phyloP scores from a whole-genome alignment of 2,329 filamentous ascomycete species.

The Aureobasidium vineae region DNA sequence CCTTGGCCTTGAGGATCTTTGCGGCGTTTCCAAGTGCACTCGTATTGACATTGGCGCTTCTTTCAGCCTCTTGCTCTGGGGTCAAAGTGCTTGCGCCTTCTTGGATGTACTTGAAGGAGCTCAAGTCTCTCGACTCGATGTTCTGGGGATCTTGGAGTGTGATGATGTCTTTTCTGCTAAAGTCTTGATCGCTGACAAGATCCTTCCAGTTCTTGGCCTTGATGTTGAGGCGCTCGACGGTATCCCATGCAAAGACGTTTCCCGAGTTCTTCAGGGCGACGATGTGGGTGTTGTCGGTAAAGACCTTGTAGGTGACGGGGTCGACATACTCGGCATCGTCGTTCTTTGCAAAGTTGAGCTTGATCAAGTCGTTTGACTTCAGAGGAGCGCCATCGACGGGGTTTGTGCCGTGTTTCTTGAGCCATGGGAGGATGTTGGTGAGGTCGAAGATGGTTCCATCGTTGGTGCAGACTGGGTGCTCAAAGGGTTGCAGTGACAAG shows the following conservation, averaged over 20 bases:
- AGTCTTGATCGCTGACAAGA: constrained; percentile 81
- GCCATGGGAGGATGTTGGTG: constrained; percentile 90
- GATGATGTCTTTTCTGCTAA: constrained; percentile 87
- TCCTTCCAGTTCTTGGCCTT: constrained; percentile 97
- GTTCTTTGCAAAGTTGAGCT: constrained; percentile 89
- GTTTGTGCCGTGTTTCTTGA: constrained; percentile 90
- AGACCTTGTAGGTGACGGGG: constrained; percentile 94
- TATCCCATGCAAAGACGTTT: constrained; percentile 97
- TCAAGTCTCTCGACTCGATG: constrained; percentile 74
- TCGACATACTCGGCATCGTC: constrained; percentile 89
- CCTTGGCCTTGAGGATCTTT: constrained; percentile 88
- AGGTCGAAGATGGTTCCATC: constrained; percentile 92
- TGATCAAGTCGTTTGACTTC: constrained; percentile 78
- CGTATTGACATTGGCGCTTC: constrained; percentile 66
- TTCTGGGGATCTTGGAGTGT: constrained; percentile 96
- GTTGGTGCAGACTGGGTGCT: constrained; percentile 86
- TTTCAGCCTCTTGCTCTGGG: constrained; percentile 67
- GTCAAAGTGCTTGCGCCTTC: constrained; percentile 70
- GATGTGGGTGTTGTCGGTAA: constrained; percentile 97
- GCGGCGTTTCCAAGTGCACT: constrained; percentile 72
- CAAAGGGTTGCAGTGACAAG: constrained; percentile 90
- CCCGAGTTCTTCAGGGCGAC: constrained; percentile 82
- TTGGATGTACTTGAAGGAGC: constrained; percentile 82
- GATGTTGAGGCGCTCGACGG: constrained; percentile 90
- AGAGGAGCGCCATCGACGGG: constrained; percentile 80